A percentile compares a stretch with the other conserved stretches of the same genome.
Evolutionary conservation across 2,329 filamentous ascomycete genomes (phyloP).

Genomic region (Scedosporium aurantiacum): DNA sequence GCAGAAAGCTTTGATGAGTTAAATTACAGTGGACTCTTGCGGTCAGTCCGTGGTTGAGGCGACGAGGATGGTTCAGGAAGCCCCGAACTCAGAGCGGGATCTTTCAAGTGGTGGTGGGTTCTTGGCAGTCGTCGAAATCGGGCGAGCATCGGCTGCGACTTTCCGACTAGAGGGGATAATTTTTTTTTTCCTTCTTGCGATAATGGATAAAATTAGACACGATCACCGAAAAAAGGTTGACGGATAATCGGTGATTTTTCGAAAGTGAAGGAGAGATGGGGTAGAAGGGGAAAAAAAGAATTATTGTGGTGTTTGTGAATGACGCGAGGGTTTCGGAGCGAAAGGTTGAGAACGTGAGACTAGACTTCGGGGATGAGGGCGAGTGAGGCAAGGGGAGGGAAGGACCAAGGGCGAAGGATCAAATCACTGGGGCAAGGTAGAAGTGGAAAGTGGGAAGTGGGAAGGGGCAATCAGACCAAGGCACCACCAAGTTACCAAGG

Average conservation of each 20-base stretch:
- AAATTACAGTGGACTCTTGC: background rate
- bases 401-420: background rate
- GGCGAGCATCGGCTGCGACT: background rate
- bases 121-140: constrained; percentile 1
- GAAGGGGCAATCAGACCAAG: background rate
- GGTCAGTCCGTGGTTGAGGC: background rate
- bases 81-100: background rate
- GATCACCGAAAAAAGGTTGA: background rate
- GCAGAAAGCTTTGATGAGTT: too few species aligned
- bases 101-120: background rate
- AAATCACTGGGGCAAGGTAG: background rate
- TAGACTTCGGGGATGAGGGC: background rate
- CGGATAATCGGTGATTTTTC: background rate
- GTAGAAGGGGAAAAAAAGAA: background rate
- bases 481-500: background rate
- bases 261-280: background rate
- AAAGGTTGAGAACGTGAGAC: background rate
- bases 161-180: background rate
- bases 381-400: background rate
- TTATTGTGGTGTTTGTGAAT: background rate
- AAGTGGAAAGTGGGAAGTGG: background rate
- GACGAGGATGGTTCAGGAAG: background rate
- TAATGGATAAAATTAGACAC: background rate
- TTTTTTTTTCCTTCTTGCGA: background rate
- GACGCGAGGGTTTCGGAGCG: background rate